Evolutionary conservation across 129 eudicot genomes (phyloP), one percentile per base, ranked within the genome.

Genomic region (Rutidosis leptorrhynchoides): DNA sequence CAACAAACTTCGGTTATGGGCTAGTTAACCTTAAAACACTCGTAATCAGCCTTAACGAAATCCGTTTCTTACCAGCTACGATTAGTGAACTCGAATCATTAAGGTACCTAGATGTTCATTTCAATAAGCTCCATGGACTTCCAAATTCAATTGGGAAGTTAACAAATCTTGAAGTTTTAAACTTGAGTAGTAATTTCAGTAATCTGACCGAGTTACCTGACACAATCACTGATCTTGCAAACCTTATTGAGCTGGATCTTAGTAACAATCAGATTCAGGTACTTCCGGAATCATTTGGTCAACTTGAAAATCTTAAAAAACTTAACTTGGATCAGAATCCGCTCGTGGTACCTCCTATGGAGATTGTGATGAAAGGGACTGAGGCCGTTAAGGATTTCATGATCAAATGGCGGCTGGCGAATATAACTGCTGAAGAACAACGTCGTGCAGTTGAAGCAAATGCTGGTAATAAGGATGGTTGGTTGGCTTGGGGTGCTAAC

Each of bases 251-350:
- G 43, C 84, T 84, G 46, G 84, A 84, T 81, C 78, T 84, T 16
- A 81, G 90, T 40, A 75, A 81, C 77, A 84, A 84, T 46, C 87
- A 81, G 22, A 81, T 84, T 57, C 76, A 61, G 27, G 54, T 16
- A 45, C 86, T 84, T 40, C 90, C 90, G 3, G 82, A 77, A 52
- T 58, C 77, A 19, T 81, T 84, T 35, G 67, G 70, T 28, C 75
- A 62, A 43, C 84, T 84, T 62, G 52, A 71, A 29, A 74, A 71
- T 10, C 65, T 84, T 6, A 33, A 17, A 17, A 78, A 66, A 35
- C 78, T 84, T 3, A 72, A 81, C 17, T 64, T 81, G 63, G 90
- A 84, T 56, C 82, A 81, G 67, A 84, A 84, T 64, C 90, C 90
- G 4, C 70, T 84, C 45, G 76, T 77, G 23, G 45, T 78, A n/a